phyloP scores from a whole-genome alignment of 345 rosid genomes.

The Murraya paniculata region DNA sequence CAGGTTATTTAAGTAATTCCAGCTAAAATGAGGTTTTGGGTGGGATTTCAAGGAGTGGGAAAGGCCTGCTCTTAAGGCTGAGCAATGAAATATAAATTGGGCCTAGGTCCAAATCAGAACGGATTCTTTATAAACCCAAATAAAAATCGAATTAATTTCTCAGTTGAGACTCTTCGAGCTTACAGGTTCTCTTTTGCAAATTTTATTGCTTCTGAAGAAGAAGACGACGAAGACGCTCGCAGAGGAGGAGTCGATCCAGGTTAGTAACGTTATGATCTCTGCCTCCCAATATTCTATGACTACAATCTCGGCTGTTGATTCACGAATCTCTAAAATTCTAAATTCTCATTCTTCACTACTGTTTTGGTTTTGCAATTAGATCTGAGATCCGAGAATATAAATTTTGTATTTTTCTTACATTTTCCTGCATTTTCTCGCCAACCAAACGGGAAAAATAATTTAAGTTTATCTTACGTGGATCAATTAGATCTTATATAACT shows the following conservation, averaged over 20 bases:
- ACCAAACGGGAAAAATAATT: background rate
- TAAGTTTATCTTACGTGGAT: background rate
- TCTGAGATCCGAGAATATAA: constrained; percentile 1
- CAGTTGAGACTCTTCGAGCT: no score
- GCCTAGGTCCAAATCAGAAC: background rate
- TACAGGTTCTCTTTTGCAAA: background rate
- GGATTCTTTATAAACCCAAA: background rate
- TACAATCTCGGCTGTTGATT: background rate
- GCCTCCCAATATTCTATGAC: background rate
- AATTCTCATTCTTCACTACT: background rate
- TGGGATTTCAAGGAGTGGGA: no score
- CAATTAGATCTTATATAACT: background rate
- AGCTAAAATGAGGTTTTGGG: background rate
- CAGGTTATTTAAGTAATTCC: no score
- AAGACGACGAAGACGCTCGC: background rate
- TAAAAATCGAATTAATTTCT: background rate
- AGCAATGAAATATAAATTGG: background rate
- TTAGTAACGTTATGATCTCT: background rate
- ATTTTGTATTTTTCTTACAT: background rate
- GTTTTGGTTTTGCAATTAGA: background rate
- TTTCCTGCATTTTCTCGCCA: background rate
- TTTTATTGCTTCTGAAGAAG: background rate
- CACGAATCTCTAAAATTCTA: background rate
- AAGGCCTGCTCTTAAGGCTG: no score
- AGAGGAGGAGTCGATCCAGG: constrained; percentile 2